Evolutionary conservation across 2,329 filamentous ascomycete species (phyloP).

Genomic region (Trichoderma harzianum): DNA sequence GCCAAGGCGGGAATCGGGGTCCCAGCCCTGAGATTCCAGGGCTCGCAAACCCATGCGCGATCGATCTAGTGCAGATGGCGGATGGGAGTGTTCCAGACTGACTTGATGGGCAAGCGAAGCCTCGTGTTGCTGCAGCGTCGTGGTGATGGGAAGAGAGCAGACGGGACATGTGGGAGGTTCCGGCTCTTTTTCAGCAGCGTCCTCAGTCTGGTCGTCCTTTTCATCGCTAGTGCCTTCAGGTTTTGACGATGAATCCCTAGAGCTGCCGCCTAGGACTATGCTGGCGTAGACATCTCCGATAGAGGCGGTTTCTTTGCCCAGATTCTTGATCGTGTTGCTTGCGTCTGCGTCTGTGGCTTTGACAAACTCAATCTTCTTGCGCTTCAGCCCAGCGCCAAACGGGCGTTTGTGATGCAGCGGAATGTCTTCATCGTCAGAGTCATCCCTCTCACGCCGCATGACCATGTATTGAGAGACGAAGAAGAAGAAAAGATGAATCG

Average conservation of each 20-base stretch:
- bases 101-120: conserved; percentile 69
- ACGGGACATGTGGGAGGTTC: conserved; percentile 30
- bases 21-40: conserved; percentile 67
- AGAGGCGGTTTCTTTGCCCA: conserved; percentile 27
- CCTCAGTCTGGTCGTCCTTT: background rate
- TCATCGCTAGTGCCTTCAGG: conserved; percentile 22
- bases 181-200: background rate
- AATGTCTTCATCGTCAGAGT: conserved; percentile 38
- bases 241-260: conserved; percentile 15
- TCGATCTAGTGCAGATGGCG: conserved; percentile 68
- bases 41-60: conserved; percentile 66
- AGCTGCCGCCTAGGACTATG: conserved; percentile 55
- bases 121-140: conserved; percentile 46
- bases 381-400: conserved; percentile 56
- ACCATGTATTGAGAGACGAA: background rate
- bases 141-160: conserved; percentile 37
- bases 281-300: conserved; percentile 62
- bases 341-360: conserved; percentile 44
- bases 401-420: conserved; percentile 52
- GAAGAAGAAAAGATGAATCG: background rate
- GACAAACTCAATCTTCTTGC: conserved; percentile 55
- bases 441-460: conserved; percentile 30
- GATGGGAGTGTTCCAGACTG: conserved; percentile 64
- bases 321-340: conserved; percentile 27
- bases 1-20: conserved; percentile 68